Base-by-base conservation (phyloP, 257 asterid species). In the Primulina eburnea region DNA sequence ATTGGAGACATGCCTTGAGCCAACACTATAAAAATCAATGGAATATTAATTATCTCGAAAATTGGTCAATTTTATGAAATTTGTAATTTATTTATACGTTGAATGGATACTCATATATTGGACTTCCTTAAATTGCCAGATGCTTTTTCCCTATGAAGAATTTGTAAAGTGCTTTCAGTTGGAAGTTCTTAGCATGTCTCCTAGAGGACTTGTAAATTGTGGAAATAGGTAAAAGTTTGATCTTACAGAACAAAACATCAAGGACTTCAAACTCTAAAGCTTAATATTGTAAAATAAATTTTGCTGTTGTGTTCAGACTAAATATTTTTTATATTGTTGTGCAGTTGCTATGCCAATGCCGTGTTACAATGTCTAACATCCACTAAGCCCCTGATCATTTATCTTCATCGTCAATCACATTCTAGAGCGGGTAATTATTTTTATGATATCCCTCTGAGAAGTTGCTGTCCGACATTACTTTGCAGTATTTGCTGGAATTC, bases 311-410 rank as follows among this genome's bases (percentile, higher is more conserved):
- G 1, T 33, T 28, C 58, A 40, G 43, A 59, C 40, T 58, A 24
- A 56, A 69, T n/a, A 62, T 11, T 60, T 57, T 67, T 69, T 17
- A 50, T 14, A 50, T 16, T 14, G 65, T 64, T 71, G 71, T 81
- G 82, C 95, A 92, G 97, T 76, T 92, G 97, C 77, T 92, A 92
- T 62, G 97, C 95, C 65, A 92, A 86, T 81, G 96, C 93, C 20
- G 96, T 92, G 73, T 81, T 92, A 82, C 97, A 92, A 82, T 92
- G 97, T 77, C 85, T 92, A 83, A 70, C 82, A 35, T 87, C 75
- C 82, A 92, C 97, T 34, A 92, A 89, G 86, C 97, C 97, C 74
- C 88, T 92, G 34, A 73, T 81, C 26, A 58, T 76, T 73, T 92
- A 84, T 83, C 87, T 92, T 79, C 95, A 89, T 71, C 84, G 78